Conservation (phyloP, 2,329 filamentous ascomycete genomes). For the Colletotrichum aenigma region DNA sequence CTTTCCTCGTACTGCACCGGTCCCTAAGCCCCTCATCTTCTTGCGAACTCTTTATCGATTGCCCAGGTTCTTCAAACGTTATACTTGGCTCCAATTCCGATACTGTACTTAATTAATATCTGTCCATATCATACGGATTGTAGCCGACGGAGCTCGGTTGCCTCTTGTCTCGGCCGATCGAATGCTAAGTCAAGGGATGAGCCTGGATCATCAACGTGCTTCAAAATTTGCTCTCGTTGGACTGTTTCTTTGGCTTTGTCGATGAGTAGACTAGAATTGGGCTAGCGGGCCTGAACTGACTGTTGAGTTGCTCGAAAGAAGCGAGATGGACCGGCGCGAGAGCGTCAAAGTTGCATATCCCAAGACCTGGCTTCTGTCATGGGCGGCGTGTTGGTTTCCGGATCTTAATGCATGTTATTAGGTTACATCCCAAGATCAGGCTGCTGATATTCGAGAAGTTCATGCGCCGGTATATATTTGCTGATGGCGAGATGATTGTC, state of each 20-base stretch:
- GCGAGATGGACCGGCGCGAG: not conserved
- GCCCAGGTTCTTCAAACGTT: too few relatives aligned
- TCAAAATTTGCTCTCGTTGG: not conserved
- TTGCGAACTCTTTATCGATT: too few relatives aligned
- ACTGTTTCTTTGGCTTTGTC: not conserved
- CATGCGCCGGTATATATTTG: fast-evolving
- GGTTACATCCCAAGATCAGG: fast-evolving
- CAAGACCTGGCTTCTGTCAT: not conserved
- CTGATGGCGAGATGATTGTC: not conserved
- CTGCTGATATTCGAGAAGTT: fast-evolving
- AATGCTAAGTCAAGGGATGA: not conserved
- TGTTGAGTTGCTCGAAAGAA: not conserved
- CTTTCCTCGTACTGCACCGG: too few relatives aligned
- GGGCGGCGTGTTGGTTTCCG: not conserved
- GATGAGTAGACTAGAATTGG: fast-evolving
- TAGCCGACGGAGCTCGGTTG: not conserved
- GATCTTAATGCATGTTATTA: fast-evolving
- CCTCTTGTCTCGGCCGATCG: not conserved
- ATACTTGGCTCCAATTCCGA: too few relatives aligned
- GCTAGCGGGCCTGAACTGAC: fast-evolving
- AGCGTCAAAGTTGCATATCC: not conserved
- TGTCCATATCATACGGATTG: not conserved
- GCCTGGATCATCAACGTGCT: not conserved
- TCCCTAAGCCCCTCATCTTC: too few relatives aligned
- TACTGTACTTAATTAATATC: too few relatives aligned